Evolutionary conservation across 305 asterid genomes (phyloP).

Genomic region (Andrographis paniculata): DNA sequence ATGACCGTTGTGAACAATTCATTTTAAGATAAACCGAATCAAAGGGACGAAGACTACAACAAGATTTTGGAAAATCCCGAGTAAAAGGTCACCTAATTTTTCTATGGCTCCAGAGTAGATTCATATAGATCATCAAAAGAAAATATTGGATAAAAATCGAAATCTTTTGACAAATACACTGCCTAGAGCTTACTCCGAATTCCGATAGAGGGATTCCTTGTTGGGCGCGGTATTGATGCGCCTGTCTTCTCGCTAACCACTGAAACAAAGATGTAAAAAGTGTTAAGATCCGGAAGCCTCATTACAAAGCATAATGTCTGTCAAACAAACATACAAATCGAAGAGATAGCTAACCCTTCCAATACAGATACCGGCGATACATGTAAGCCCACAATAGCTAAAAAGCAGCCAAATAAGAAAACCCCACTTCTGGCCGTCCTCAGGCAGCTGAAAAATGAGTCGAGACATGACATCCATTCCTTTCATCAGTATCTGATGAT

Average conservation of each 20-base stretch:
- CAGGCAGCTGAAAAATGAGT: constrained; percentile 65
- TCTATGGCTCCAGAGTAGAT: neutral
- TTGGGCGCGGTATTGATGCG: constrained; percentile 78
- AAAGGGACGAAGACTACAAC: neutral
- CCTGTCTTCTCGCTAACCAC: constrained; percentile 89
- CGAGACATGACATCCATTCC: constrained; percentile 8
- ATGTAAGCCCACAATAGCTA: constrained; percentile 91
- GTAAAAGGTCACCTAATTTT: too few species aligned
- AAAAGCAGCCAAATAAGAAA: constrained; percentile 93
- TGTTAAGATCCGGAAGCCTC: constrained; percentile 9
- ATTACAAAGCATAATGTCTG: neutral
- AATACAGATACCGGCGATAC: constrained; percentile 66
- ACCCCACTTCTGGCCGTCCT: constrained; percentile 98
- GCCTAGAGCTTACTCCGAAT: constrained; percentile 58
- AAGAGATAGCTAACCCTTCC: constrained; percentile 50
- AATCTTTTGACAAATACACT: constrained; percentile 1
- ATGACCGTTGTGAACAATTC: neutral
- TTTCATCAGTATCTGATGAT: constrained; percentile 7
- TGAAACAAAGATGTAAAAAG: constrained; percentile 26
- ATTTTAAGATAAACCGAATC: neutral
- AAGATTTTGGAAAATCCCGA: neutral
- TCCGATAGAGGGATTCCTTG: constrained; percentile 97
- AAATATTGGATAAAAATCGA: neutral
- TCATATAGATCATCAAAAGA: neutral
- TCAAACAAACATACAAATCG: neutral